Conservation (phyloP, 768 basidiomycete genomes). For the Boletus edulis region DNA sequence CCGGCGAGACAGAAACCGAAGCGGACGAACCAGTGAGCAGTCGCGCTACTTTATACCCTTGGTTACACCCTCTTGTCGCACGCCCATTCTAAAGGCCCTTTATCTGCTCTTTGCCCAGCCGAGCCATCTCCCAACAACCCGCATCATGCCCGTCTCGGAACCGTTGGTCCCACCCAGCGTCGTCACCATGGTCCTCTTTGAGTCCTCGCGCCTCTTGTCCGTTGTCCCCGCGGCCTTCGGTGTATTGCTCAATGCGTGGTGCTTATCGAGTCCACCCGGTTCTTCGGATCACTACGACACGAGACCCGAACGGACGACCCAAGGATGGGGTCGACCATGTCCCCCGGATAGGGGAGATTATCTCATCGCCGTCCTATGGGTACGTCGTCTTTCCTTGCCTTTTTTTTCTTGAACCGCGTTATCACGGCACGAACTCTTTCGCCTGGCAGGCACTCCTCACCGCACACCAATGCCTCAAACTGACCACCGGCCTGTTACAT, state of each 20-base stretch:
- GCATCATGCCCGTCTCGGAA: constrained; percentile 50
- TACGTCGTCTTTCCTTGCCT: constrained; percentile 29
- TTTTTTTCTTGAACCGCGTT: too few relatives aligned
- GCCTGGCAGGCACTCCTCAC: constrained; percentile 69
- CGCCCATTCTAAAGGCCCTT: constrained; percentile 6
- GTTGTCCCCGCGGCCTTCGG: constrained; percentile 73
- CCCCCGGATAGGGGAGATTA: constrained; percentile 62
- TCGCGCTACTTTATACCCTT: constrained; percentile 1
- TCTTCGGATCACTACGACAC: constrained; percentile 1
- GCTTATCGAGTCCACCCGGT: constrained; percentile 46
- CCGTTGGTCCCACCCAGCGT: constrained; percentile 49
- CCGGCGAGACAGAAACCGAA: constrained; percentile 79
- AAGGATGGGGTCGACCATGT: constrained; percentile 30
- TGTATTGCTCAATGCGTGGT: constrained; percentile 58
- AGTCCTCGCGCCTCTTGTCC: constrained; percentile 65
- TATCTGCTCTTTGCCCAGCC: constrained; percentile 38
- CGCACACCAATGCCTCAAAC: constrained; percentile 81
- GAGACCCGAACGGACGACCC: not conserved
- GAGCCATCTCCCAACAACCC: constrained; percentile 66
- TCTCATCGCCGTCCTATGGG: constrained; percentile 71
- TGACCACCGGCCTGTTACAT: constrained; percentile 85
- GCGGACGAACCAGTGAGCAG: constrained; percentile 67
- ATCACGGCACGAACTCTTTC: not conserved
- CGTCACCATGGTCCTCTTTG: constrained; percentile 61
- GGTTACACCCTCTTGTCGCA: not conserved